These are phyloP conservation scores for Arthroderma uncinatum DNA, from an alignment of 2,329 filamentous ascomycete species.

Conservation along the genomic window DNA sequence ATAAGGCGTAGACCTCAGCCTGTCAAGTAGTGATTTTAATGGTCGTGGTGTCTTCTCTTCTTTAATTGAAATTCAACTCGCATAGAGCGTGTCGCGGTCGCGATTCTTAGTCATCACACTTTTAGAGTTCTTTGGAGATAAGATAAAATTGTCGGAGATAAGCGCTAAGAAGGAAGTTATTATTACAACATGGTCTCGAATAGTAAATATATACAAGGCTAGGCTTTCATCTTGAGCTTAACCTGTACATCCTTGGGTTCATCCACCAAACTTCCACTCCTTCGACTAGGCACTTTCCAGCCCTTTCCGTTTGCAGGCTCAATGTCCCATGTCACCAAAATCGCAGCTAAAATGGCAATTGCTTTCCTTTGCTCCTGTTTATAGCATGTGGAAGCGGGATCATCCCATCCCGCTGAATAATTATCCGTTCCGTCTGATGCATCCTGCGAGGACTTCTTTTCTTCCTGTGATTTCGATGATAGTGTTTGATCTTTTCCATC, in stretches of 20 bases:
- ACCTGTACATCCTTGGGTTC: conserved; percentile 46
- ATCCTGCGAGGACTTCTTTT: neutral
- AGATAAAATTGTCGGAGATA: neutral
- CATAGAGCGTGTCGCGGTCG: conserved; percentile 1
- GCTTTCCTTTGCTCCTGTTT: conserved; percentile 42
- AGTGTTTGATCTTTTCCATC: neutral
- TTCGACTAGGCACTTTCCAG: conserved; percentile 43
- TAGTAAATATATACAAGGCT: conserved; percentile 1
- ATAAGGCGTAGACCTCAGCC: neutral
- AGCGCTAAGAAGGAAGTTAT: neutral
- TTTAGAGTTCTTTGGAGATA: neutral
- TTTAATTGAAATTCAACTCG: neutral
- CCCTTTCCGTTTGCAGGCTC: conserved; percentile 33
- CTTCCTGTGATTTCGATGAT: neutral
- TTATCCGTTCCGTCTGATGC: neutral
- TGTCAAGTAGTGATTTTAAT: neutral
- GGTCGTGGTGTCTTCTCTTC: neutral
- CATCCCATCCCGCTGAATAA: neutral
- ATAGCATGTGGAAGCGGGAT: conserved; percentile 38
- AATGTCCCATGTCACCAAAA: conserved; percentile 48
- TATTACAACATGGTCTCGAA: too few relatives aligned
- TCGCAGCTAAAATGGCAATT: conserved; percentile 41
- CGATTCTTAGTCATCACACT: neutral
- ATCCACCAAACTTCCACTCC: conserved; percentile 40
- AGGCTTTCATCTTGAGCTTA: conserved; percentile 38